A percentile compares a stretch with the other conserved stretches of the same genome.
phyloP scores from a whole-genome alignment of 192 early-diverging fungal species.

The Coemansia sp. region DNA sequence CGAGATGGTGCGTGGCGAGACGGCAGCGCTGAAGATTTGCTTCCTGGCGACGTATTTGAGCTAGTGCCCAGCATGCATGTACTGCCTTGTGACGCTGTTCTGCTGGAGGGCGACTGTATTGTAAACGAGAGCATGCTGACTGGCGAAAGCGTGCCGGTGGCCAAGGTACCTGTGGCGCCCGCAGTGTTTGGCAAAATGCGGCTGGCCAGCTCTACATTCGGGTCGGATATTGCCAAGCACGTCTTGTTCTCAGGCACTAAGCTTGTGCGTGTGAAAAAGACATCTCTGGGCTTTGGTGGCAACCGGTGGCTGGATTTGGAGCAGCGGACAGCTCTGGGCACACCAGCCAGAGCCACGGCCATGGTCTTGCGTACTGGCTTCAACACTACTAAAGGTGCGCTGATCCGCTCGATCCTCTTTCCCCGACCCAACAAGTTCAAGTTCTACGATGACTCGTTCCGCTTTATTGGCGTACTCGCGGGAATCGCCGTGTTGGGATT shows the following conservation, averaged over 20 bases:
- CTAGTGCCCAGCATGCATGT: constrained; percentile 62
- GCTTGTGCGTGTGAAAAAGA: constrained; percentile 77
- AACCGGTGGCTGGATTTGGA: constrained; percentile 50
- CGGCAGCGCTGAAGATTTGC: constrained; percentile 73
- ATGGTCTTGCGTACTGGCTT: constrained; percentile 92
- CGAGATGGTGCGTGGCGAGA: constrained; percentile 61
- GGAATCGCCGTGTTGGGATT: constrained; percentile 85
- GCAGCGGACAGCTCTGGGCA: constrained; percentile 46
- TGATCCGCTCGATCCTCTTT: constrained; percentile 94
- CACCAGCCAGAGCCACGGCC: constrained; percentile 67
- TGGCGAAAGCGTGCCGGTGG: constrained; percentile 94
- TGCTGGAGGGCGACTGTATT: constrained; percentile 94
- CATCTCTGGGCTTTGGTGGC: constrained; percentile 44
- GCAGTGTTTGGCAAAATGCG: constrained; percentile 64
- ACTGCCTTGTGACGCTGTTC: constrained; percentile 90
- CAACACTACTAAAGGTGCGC: constrained; percentile 94
- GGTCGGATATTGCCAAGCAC: constrained; percentile 74
- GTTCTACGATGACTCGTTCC: constrained; percentile 97
- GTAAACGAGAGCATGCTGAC: constrained; percentile 99
- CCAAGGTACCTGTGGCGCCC: constrained; percentile 80
- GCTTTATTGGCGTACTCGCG: constrained; percentile 91
- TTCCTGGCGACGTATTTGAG: constrained; percentile 96
- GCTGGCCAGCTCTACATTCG: constrained; percentile 54
- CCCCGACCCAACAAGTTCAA: constrained; percentile 96
- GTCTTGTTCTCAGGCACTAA: constrained; percentile 93